A percentile compares a stretch with the other conserved stretches of the same genome.
Conservation (phyloP, 108 stramenopile genomes). For the Cyclotella baltica region DNA sequence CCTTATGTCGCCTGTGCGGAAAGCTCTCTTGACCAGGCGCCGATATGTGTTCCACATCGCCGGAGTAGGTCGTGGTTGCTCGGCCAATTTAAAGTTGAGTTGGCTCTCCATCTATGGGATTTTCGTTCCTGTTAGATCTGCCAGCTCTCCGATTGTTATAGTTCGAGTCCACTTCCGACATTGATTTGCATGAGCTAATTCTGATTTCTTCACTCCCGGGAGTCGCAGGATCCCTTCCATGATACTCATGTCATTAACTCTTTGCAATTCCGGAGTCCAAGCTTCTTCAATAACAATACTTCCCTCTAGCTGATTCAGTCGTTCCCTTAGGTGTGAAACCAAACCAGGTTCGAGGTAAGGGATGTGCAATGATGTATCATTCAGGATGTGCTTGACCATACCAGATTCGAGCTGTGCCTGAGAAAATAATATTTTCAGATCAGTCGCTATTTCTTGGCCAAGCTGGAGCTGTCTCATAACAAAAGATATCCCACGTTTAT, state of each 20-base stretch:
- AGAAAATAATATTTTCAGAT: neutral
- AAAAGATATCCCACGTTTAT: neutral
- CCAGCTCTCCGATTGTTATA: conserved; percentile 7
- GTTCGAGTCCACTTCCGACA: neutral
- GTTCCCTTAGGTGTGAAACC: neutral
- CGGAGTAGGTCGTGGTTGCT: conserved; percentile 1
- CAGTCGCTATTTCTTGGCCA: neutral
- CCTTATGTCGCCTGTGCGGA: neutral
- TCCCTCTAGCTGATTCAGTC: neutral
- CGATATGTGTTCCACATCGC: neutral
- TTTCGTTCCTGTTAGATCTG: neutral
- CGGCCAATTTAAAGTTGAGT: neutral
- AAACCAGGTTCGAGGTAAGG: neutral
- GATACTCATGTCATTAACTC: neutral
- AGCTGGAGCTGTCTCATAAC: neutral
- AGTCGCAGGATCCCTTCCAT: neutral
- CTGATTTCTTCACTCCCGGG: neutral
- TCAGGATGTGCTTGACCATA: neutral
- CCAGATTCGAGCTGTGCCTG: neutral
- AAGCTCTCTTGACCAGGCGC: neutral
- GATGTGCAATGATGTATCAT: neutral
- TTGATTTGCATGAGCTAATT: neutral
- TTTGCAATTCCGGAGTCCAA: conserved; percentile 4
- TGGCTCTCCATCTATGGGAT: conserved; percentile 3
- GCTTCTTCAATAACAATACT: neutral